A percentile compares a stretch with the other conserved stretches of the same genome.
These are phyloP conservation scores for Prunus campanulata DNA, from an alignment of 306 rosid species.

Conservation along the genomic window DNA sequence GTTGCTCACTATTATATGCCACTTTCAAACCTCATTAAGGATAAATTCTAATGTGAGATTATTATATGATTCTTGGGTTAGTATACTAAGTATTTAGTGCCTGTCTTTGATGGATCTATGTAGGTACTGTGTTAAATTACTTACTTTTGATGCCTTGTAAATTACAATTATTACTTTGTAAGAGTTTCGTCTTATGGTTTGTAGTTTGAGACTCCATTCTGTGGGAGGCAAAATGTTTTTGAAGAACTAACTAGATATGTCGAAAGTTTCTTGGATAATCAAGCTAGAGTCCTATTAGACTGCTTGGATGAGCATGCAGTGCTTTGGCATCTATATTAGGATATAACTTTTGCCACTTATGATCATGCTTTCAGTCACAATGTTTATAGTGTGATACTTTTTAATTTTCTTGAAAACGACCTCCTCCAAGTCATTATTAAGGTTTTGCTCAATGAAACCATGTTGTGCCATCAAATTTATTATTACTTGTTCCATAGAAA, in stretches of 20 bases:
- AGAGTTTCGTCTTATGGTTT: neutral
- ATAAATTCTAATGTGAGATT: conserved; percentile 8
- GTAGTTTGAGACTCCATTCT: neutral
- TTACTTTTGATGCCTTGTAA: neutral
- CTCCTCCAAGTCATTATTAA: neutral
- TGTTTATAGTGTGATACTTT: neutral
- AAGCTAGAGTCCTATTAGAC: neutral
- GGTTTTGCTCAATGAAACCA: neutral
- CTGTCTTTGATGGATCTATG: conserved; percentile 8
- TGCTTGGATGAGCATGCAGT: neutral
- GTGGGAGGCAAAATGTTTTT: neutral
- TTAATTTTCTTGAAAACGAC: neutral
- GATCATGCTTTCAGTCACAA: neutral
- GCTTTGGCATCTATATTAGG: neutral
- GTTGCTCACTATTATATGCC: conserved; percentile 4
- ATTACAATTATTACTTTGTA: neutral
- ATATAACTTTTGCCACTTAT: neutral
- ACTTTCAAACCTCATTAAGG: neutral
- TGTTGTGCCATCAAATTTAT: neutral
- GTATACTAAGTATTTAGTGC: conserved; percentile 12
- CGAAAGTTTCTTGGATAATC: neutral
- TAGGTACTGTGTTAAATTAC: neutral
- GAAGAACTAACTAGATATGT: neutral
- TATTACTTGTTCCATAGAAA: neutral
- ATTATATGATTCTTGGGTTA: conserved; percentile 12